Conservation (phyloP, 1,139 yeast species). For the Pichia sp. region DNA sequence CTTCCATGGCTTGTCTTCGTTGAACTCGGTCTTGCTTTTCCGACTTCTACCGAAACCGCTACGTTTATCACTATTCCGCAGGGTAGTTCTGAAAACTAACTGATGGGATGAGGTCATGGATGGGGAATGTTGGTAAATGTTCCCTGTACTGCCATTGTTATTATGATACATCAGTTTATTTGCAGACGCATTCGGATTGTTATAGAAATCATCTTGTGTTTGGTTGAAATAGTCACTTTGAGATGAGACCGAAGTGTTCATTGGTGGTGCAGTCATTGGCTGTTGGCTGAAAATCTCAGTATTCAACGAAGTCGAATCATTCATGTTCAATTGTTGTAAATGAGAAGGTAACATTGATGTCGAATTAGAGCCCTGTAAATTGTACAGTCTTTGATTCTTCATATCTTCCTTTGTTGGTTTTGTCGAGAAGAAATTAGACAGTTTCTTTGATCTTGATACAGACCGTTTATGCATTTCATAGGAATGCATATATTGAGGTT, state of each 20-base stretch:
- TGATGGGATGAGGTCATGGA: slow-evolving; percentile 28
- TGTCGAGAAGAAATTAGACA: slow-evolving; percentile 6
- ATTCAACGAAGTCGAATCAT: slow-evolving; percentile 1
- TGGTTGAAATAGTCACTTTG: slow-evolving; percentile 1
- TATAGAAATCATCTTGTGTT: slow-evolving; percentile 1
- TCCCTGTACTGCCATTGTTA: slow-evolving; percentile 1
- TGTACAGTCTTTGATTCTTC: not conserved
- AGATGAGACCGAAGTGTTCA: not conserved
- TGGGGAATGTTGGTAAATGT: slow-evolving; percentile 1
- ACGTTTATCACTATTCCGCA: slow-evolving; percentile 53
- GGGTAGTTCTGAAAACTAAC: slow-evolving; percentile 57
- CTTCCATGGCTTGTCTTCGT: slow-evolving; percentile 96
- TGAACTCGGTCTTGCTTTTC: slow-evolving; percentile 52
- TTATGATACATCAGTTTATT: not conserved
- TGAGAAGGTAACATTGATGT: slow-evolving; percentile 8
- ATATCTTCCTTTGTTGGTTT: slow-evolving; percentile 1
- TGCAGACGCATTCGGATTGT: not conserved
- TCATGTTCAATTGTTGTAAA: slow-evolving; percentile 3
- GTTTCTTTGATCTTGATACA: slow-evolving; percentile 6
- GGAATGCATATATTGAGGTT: not conserved
- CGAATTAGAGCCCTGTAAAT: slow-evolving; percentile 5
- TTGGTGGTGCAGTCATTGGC: slow-evolving; percentile 2
- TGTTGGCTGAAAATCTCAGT: not conserved
- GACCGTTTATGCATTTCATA: slow-evolving; percentile 1
- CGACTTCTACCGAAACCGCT: slow-evolving; percentile 31